Base-by-base conservation (phyloP, 1,284 basidiomycete genomes). In the Cutaneotrichosporon daszewskae region DNA sequence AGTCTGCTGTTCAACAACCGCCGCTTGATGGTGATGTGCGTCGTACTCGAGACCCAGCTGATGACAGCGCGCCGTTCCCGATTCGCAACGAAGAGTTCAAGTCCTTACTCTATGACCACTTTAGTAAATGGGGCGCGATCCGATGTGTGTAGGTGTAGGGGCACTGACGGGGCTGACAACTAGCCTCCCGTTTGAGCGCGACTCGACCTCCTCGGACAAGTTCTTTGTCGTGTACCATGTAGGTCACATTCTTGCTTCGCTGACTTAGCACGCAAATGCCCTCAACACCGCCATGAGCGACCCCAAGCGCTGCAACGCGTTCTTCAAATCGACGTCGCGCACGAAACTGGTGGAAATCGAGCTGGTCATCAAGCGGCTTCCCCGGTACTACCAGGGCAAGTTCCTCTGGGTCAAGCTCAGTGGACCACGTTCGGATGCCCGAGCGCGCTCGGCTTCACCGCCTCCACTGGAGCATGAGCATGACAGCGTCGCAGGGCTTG, bases 161-260 rank as follows among this genome's bases (percentile, higher is more conserved):
- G 19, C 10, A 20, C 8, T 10, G 16, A 8, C 13, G 13, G 17
- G 13, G n/a, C 31, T 37, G 35, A 37, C 24, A 8, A 12, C 10
- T 17, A 37, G 35, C 14, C 35, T 25, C n/a, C 12, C 24, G 16
- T 6, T 37, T 2, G 17, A 27, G 10, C 4, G 12, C 1, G 37
- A 40, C 5, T 45, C 47, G 8, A 37, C 46, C 12, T 37, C 8
- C 9, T 42, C 40, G 16, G 54, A 60, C 17, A 53, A 54, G 35
- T 54, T 34, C 13, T 44, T 53, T 12, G 57, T 67, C 4, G 53
- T 67, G 5, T 67, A 61, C 36, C 23, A 56, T 4, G 64, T 61
- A 28, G 53, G 59, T 22, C 14, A 17, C 20, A 10, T 14, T 3
- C 1, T 17, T 19, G 4, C n/a, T 20, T 5, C 7, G 28, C 51